Base-by-base conservation (phyloP, 306 rosid species). In the Rosa rugosa region DNA sequence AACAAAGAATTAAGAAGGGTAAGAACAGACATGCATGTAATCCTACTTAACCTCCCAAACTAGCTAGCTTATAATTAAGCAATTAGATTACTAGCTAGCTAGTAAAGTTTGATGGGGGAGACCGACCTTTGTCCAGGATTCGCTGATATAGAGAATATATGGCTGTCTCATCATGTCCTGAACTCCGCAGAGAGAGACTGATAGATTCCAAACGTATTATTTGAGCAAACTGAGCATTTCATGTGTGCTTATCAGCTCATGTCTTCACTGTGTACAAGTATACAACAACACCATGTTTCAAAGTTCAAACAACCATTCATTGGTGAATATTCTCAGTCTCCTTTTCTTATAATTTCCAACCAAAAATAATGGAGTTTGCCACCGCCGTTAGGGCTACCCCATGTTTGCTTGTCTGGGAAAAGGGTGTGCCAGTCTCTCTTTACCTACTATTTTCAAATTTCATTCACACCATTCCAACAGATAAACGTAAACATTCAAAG, bases 371-470 rank as follows among this genome's bases (percentile, higher is more conserved):
- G 78, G 74, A 18, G 47, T 25, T 85, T 79, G 78, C 78, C 77
- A 78, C 69, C 53, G 85, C 75, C 76, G 73, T 69, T 27, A 73
- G 75, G 78, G 76, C 79, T 45, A 41, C 65, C 76, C 87, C 86
- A 79, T 79, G 86, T 83, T 84, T 82, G 56, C 46, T 81, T 90
- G 94, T 86, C 89, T 77, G 44, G 75, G 17, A 73, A 85, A 85
- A 72, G 77, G 85, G 72, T 78, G 65, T 34, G 60, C 83, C 83
- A 73, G 77, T 82, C 82, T 49, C 42, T 31, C 78, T 79, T 57
- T 49, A 82, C 85, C 85, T 49, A 86, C 82, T 82, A 81, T 76
- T 81, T 80, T 75, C 31, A 18, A 49, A 45, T 75, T 27, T 22
- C 71, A 18, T 77, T 54, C 49, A 66, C 71, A 42, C 46, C 44